Evolutionary conservation across 495 filamentous ascomycete genomes (phyloP).

Genomic region (Penicillium goetzii): DNA sequence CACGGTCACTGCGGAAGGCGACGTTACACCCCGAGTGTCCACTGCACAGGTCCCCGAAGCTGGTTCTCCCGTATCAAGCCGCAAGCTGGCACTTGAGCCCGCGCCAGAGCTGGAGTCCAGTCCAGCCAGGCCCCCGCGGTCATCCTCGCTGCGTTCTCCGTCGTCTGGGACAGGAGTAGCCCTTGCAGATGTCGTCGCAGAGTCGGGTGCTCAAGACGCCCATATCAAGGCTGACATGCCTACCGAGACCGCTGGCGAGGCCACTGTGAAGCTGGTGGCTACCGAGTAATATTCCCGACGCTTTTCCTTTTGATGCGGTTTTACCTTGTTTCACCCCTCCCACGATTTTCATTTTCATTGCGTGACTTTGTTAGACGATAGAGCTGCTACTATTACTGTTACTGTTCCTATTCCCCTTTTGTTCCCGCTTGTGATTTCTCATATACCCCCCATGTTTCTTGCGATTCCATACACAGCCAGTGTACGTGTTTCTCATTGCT

Average conservation of each 20-base stretch:
- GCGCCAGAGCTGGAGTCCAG: conserved; percentile 40
- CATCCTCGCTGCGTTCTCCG: conserved; percentile 41
- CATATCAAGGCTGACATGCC: background rate
- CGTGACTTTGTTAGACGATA: conserved; percentile 32
- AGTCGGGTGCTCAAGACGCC: conserved; percentile 7
- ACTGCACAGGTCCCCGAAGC: conserved; percentile 10
- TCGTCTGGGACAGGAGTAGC: conserved; percentile 18
- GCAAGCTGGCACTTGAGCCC: conserved; percentile 40
- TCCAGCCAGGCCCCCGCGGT: conserved; percentile 41
- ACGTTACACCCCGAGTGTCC: conserved; percentile 19
- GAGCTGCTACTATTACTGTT: conserved; percentile 31
- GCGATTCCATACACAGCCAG: conserved; percentile 27
- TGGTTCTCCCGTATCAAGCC: conserved; percentile 26
- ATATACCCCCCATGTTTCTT: conserved; percentile 38
- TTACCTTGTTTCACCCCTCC: conserved; percentile 11
- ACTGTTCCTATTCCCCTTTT: conserved; percentile 12
- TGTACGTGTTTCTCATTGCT: conserved; percentile 17
- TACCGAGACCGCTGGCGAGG: conserved; percentile 8
- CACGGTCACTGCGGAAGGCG: conserved; percentile 24
- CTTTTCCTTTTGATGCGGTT: conserved; percentile 20
- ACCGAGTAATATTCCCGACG: conserved; percentile 8
- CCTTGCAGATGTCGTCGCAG: conserved; percentile 18
- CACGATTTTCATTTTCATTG: conserved; percentile 22
- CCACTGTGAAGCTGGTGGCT: conserved; percentile 7
- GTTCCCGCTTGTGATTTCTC: background rate